Conservation (phyloP, 805 yeast species). For the Saccharomycopsis malanga region DNA sequence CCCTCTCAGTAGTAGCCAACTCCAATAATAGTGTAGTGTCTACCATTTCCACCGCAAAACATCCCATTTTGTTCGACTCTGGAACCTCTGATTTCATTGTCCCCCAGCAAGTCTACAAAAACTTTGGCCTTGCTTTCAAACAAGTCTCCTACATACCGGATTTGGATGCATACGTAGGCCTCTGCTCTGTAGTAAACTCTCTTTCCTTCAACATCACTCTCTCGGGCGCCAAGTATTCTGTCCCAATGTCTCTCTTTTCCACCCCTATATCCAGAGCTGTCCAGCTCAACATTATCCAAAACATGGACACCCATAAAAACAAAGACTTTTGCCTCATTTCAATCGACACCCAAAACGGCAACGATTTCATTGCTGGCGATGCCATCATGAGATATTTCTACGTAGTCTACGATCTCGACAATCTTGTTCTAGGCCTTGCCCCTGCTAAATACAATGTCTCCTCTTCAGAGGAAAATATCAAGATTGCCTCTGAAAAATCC, state of each 20-base stretch:
- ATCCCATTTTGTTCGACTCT: constrained; percentile 44
- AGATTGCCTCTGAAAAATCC: not conserved
- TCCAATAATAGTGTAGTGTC: not conserved
- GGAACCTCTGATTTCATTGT: constrained; percentile 47
- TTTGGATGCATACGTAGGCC: too few relatives aligned
- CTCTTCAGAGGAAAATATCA: not conserved
- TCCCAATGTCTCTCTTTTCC: too few relatives aligned
- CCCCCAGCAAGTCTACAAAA: too few relatives aligned
- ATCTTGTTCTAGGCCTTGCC: constrained; percentile 37
- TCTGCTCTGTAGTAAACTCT: too few relatives aligned
- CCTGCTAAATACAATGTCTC: constrained; percentile 29
- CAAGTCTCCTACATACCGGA: too few relatives aligned
- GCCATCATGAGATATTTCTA: constrained; percentile 45
- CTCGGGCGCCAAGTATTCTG: constrained; percentile 46
- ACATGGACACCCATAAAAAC: too few relatives aligned
- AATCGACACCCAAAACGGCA: too few relatives aligned
- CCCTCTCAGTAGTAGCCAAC: not conserved
- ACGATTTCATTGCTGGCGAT: constrained; percentile 43
- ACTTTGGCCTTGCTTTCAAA: too few relatives aligned
- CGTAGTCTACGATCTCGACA: constrained; percentile 47
- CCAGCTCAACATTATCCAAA: too few relatives aligned
- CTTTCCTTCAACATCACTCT: constrained; percentile 43
- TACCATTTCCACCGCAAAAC: constrained; percentile 2
- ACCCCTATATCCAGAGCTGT: too few relatives aligned
- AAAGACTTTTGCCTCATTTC: too few relatives aligned